These are phyloP conservation scores for Exophiala aquamarina DNA, from an alignment of 2,329 filamentous ascomycete genomes.

Conservation along the genomic window DNA sequence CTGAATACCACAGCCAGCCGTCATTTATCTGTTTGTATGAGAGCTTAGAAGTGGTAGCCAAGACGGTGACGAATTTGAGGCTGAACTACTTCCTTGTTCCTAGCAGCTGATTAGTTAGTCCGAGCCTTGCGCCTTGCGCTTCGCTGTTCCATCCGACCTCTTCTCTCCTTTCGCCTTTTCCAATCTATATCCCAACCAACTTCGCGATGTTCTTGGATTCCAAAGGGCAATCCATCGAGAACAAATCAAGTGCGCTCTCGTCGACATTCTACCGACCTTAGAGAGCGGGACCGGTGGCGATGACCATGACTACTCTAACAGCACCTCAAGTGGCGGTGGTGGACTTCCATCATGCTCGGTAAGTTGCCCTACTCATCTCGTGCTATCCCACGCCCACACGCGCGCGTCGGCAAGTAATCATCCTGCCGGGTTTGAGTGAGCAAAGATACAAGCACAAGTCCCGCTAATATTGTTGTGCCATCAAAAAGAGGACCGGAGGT, in stretches of 20 bases:
- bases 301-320: slow-evolving; percentile 4
- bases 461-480: slow-evolving; percentile 9
- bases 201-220: too few relatives aligned
- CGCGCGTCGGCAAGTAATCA: too few relatives aligned
- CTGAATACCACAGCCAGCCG: too few relatives aligned
- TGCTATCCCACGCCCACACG: too few relatives aligned
- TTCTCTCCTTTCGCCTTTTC: not conserved
- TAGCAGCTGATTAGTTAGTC: too few relatives aligned
- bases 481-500: slow-evolving; percentile 78
- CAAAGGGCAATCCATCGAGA: too few relatives aligned
- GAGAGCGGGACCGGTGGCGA: not conserved
- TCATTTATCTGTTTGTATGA: too few relatives aligned
- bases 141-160: not conserved
- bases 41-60: slow-evolving; percentile 1
- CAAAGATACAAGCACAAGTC: too few relatives aligned
- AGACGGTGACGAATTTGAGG: not conserved
- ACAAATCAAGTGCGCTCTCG: too few relatives aligned
- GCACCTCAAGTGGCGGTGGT: slow-evolving; percentile 73
- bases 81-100: too few relatives aligned
- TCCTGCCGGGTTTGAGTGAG: too few relatives aligned
- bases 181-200: not conserved
- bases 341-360: slow-evolving; percentile 76
- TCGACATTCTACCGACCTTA: too few relatives aligned
- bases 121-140: not conserved
- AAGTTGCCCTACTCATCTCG: slow-evolving; percentile 22